These are phyloP conservation scores for Camelina laxa DNA, from an alignment of 345 rosid genomes.

Conservation along the genomic window DNA sequence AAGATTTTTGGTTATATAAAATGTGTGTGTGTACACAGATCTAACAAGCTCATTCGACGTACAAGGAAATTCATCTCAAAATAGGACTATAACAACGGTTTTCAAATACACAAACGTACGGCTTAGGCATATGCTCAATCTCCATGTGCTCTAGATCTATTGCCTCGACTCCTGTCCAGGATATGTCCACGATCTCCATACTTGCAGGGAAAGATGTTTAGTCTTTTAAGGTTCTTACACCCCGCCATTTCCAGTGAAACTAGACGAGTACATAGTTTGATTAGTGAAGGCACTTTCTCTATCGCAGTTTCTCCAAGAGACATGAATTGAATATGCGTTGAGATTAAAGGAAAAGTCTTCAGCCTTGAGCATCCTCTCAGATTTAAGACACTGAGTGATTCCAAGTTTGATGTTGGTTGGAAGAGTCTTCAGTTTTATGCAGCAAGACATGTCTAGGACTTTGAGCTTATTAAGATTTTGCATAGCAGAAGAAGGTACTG, in stretches of 20 bases:
- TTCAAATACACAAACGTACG: too few species aligned
- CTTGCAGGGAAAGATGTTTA: not conserved
- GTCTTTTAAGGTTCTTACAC: not conserved
- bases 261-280: not conserved
- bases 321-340: constrained; percentile 22
- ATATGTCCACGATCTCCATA: too few species aligned
- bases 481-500: not conserved
- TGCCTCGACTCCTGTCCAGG: too few species aligned
- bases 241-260: constrained; percentile 26
- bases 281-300: constrained; percentile 18
- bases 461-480: constrained; percentile 22
- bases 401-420: constrained; percentile 12
- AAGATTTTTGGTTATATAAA: too few species aligned
- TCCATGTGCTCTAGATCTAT: too few species aligned
- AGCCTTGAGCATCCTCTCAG: constrained; percentile 19
- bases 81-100: too few species aligned
- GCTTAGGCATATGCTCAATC: too few species aligned
- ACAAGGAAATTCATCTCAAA: too few species aligned
- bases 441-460: constrained; percentile 23
- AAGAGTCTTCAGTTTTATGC: constrained; percentile 15
- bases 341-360: constrained; percentile 14
- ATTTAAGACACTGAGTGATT: not conserved
- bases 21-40: too few species aligned
- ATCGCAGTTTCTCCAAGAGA: constrained; percentile 19
- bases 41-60: too few species aligned